Evolutionary conservation across 306 rosid genomes (phyloP).

Genomic region (Gynostemma pentaphyllum): DNA sequence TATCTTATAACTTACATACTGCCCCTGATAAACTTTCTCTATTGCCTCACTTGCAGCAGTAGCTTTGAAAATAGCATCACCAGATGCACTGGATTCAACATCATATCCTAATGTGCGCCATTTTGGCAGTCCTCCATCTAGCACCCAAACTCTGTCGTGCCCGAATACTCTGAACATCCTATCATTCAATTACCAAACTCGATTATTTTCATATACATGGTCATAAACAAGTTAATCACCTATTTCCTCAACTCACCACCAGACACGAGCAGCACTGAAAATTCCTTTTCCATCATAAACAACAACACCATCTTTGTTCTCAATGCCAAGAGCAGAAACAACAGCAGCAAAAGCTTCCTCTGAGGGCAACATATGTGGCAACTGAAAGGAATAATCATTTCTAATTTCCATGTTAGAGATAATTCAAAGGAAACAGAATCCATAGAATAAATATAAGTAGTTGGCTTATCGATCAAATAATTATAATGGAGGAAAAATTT

Average conservation of each 20-base stretch:
- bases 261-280: conserved; percentile 98
- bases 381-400: conserved; percentile 33
- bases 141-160: conserved; percentile 88
- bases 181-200: conserved; percentile 13
- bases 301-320: conserved; percentile 67
- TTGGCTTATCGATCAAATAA: not conserved
- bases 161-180: conserved; percentile 99
- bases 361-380: conserved; percentile 97
- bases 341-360: conserved; percentile 98
- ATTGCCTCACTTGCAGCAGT: conserved; percentile 99
- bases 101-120: conserved; percentile 98
- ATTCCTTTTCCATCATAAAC: conserved; percentile 96
- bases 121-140: conserved; percentile 93
- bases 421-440: not conserved
- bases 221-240: conserved; percentile 8
- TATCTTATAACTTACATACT: conserved; percentile 50
- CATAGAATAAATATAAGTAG: not conserved
- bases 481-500: too few species aligned
- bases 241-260: conserved; percentile 64
- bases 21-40: conserved; percentile 80
- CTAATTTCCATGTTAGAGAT: conserved; percentile 14
- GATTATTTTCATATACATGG: conserved; percentile 6
- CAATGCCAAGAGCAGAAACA: conserved; percentile 82
- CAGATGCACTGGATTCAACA: conserved; percentile 95
- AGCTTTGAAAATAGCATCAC: conserved; percentile 93